These are phyloP conservation scores for Polygonum maritimum DNA, from an alignment of 148 eudicot species.

Conservation along the genomic window DNA sequence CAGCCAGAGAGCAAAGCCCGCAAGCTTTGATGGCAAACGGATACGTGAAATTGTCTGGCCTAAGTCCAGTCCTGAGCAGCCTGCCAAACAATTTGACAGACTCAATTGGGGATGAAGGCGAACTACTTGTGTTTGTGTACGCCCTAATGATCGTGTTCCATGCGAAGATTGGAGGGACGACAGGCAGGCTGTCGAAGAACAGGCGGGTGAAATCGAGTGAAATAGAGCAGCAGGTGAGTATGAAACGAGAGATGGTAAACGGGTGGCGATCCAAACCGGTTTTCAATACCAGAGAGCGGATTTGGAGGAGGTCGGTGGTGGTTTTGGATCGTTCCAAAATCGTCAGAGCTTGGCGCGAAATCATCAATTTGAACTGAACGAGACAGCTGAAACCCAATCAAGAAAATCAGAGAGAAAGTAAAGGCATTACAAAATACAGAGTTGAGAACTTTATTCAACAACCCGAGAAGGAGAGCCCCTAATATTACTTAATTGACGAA, in stretches of 20 bases:
- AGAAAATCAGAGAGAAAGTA: background rate
- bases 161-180: background rate
- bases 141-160: conserved; percentile 23
- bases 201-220: background rate
- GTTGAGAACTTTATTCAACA: too few relatives aligned
- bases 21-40: conserved; percentile 51
- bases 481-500: background rate
- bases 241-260: background rate
- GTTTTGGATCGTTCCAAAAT: conserved; percentile 4
- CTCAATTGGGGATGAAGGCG: conserved; percentile 20
- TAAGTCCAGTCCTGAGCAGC: conserved; percentile 19
- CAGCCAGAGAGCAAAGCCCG: conserved; percentile 24
- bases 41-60: conserved; percentile 36
- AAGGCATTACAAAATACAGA: too few relatives aligned
- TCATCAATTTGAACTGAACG: conserved; percentile 1
- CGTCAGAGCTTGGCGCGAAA: background rate
- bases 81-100: conserved; percentile 24
- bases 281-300: background rate
- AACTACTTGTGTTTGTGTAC: conserved; percentile 32
- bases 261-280: background rate
- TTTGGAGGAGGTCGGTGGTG: background rate
- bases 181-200: background rate
- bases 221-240: background rate
- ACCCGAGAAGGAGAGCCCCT: background rate
- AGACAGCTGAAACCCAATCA: background rate